These are phyloP conservation scores for Ascoidea asiatica DNA, from an alignment of 805 yeast species.

Conservation along the genomic window DNA sequence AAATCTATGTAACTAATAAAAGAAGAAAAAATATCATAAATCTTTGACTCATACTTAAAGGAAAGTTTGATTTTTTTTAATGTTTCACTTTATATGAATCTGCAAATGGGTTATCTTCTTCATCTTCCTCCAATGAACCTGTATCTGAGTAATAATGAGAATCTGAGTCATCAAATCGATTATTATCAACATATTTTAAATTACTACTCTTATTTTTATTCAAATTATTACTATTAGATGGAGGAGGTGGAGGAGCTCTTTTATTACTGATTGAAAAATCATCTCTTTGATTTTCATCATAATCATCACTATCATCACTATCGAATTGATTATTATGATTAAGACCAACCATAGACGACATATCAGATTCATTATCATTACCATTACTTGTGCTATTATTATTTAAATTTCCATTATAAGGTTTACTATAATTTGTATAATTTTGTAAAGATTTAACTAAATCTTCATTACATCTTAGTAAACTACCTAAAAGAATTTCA, in stretches of 20 bases:
- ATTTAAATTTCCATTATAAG: conserved; percentile 1
- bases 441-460: conserved; percentile 58
- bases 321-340: not conserved
- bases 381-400: not conserved
- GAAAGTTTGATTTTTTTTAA: too few relatives aligned
- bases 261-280: not conserved
- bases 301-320: not conserved
- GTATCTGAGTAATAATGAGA: not conserved
- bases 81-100: conserved; percentile 8
- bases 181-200: too few relatives aligned
- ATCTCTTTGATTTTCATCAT: not conserved
- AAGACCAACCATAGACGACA: conserved; percentile 3
- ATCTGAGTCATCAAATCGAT: not conserved
- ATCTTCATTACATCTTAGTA: conserved; percentile 84
- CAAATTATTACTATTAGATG: too few relatives aligned
- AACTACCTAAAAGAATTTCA: conserved; percentile 79
- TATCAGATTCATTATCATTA: not conserved
- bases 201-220: not conserved
- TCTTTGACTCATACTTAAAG: too few relatives aligned
- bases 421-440: conserved; percentile 35
- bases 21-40: too few relatives aligned
- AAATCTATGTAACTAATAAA: too few relatives aligned
- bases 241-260: not conserved
- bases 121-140: conserved; percentile 6
- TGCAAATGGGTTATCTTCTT: conserved; percentile 9